Percentiles rank a stretch among this genome's conserved stretches.
Conservation (phyloP, 2,329 filamentous ascomycete genomes). For the Diaporthe vaccinii region DNA sequence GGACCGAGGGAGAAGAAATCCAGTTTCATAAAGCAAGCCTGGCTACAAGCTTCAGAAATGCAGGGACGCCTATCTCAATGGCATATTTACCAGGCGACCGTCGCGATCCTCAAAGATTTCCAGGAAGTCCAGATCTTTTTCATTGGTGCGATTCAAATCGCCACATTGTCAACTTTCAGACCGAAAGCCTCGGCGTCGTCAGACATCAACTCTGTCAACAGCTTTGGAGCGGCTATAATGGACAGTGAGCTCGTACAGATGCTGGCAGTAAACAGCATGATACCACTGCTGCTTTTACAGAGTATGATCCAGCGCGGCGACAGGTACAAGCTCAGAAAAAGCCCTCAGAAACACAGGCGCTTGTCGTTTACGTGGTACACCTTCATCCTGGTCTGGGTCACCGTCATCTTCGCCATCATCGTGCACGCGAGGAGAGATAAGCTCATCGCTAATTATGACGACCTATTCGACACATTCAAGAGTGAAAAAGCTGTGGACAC, state of each 20-base stretch:
- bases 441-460: constrained; percentile 10
- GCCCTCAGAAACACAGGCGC: background rate
- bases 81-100: background rate
- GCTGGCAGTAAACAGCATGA: constrained; percentile 22
- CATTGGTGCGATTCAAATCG: constrained; percentile 20
- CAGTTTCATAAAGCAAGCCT: background rate
- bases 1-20: background rate
- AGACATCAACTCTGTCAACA: constrained; percentile 8
- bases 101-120: constrained; percentile 27
- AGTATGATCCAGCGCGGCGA: constrained; percentile 6
- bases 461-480: background rate
- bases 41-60: constrained; percentile 11
- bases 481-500: background rate
- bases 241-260: constrained; percentile 31
- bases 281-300: constrained; percentile 20
- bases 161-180: constrained; percentile 17
- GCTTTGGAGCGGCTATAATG: constrained; percentile 26
- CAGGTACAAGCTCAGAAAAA: constrained; percentile 2
- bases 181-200: background rate
- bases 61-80: constrained; percentile 3
- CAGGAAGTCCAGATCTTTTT: constrained; percentile 33
- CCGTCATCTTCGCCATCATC: background rate
- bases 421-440: background rate
- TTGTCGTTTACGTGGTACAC: constrained; percentile 1
- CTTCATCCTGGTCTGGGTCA: constrained; percentile 31